Evolutionary conservation across 176 grass and related monocot species (phyloP).

Genomic region (Avena atlantica): DNA sequence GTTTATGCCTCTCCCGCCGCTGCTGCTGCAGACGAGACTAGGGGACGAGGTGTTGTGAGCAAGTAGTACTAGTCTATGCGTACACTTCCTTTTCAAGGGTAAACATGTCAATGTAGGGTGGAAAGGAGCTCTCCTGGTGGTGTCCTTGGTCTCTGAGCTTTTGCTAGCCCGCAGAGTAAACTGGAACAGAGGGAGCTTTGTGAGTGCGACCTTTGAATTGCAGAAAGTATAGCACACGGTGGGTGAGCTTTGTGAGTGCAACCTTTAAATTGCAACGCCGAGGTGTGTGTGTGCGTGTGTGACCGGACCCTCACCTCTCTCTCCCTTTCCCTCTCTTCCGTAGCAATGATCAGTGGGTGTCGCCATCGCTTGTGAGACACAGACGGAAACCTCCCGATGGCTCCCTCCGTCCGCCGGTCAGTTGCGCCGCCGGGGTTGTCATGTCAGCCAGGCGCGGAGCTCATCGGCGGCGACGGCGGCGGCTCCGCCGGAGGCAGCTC

Average conservation of each 20-base stretch:
- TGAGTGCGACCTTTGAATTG: too few species aligned
- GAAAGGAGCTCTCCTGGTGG: too few species aligned
- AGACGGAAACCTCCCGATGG: conserved; percentile 19
- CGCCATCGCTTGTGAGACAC: conserved; percentile 34
- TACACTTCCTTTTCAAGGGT: too few species aligned
- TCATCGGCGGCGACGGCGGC: not conserved
- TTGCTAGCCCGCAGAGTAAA: too few species aligned
- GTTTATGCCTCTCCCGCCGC: too few species aligned
- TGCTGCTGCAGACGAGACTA: too few species aligned
- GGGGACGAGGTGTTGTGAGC: too few species aligned
- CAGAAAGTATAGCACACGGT: not conserved
- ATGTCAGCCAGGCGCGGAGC: conserved; percentile 14
- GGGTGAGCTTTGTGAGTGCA: not conserved
- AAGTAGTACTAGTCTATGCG: too few species aligned
- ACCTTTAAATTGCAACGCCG: not conserved
- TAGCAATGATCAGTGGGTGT: not conserved
- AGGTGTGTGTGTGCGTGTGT: not conserved
- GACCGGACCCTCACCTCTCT: not conserved
- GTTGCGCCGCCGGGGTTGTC: conserved; percentile 11
- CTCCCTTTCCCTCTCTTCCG: not conserved
- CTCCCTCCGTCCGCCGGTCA: not conserved
- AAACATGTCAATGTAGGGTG: too few species aligned
- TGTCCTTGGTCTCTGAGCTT: too few species aligned
- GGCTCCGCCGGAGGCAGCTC: not conserved
- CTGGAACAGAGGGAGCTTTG: too few species aligned